Evolutionary conservation across 179 eudicot species (phyloP), one percentile per base, ranked within the genome.

Genomic region (Carnegiea gigantea): DNA sequence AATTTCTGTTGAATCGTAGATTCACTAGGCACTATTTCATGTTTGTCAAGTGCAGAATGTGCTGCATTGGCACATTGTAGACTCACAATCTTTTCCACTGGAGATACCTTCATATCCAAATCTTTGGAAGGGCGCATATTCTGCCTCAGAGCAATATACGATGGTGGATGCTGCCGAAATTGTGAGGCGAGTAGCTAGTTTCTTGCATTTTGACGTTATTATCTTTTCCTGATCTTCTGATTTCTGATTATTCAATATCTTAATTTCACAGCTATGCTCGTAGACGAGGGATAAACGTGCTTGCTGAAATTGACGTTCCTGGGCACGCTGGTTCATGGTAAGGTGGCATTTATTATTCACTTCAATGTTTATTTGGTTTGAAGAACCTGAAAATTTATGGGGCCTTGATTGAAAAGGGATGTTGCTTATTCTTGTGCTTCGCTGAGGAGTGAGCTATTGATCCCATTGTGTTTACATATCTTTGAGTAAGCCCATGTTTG

Each of bases 261-360:
- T 59, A 10, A 46, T 77, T 70, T 76, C 83, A 84, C 94, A 95
- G 99, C 51, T 94, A 95, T 88, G 99, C 98, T 82, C 89, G 89
- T 82, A 88, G 84, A 82, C 87, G 90, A 49, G 99, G 99, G 73
- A 89, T 96, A 79, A 90, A 96, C 84, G 96, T 96, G 64, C 82
- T 96, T 84, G 98, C 98, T 82, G 99, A 96, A 83, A 79, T 96
- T 70, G 99, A 96, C 84, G 92, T 96, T 77, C 99, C 99, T 46
- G 99, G 98, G 54, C 99, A 96, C 90, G 99, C 99, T 84, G 82
- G 78, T 75, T 92, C 99, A 82, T 96, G 99, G 99, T 96, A 92
- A 15, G 70, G 44, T 79, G 76, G 46, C 76, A 40, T 64, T 38
- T 53, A 48, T 53, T 28, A 26, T 40, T 73, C 24, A 40, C 51